These are phyloP conservation scores for Eleusine indica DNA, from an alignment of 176 grass and related monocot genomes.

Conservation along the genomic window DNA sequence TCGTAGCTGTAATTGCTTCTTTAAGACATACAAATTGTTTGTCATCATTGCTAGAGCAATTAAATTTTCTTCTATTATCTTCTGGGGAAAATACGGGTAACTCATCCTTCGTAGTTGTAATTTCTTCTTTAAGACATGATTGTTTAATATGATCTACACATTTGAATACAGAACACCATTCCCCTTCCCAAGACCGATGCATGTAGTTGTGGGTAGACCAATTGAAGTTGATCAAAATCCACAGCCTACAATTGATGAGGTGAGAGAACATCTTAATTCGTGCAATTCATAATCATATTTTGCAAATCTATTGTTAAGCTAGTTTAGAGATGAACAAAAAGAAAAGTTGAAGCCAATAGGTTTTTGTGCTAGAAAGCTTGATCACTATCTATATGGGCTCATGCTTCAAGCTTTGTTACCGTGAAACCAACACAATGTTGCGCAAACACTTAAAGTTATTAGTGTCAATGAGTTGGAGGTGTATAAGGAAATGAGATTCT, in stretches of 20 bases:
- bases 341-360: background rate
- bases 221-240: slow-evolving; percentile 70
- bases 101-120: background rate
- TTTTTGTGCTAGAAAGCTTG: background rate
- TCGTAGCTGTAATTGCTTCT: background rate
- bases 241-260: slow-evolving; percentile 81
- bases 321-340: background rate
- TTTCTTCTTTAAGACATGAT: background rate
- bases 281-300: background rate
- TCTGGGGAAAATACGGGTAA: slow-evolving; percentile 97
- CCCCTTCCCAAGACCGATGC: slow-evolving; percentile 71
- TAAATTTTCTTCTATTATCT: slow-evolving; percentile 88
- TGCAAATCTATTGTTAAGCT: background rate
- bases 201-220: slow-evolving; percentile 85
- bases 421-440: background rate
- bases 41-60: slow-evolving; percentile 74
- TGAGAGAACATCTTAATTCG: slow-evolving; percentile 16
- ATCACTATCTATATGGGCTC: background rate
- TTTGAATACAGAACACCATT: slow-evolving; percentile 71
- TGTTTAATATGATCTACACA: slow-evolving; percentile 2
- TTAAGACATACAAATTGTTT: slow-evolving; percentile 65
- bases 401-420: background rate
- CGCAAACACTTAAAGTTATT: background rate
- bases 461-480: background rate
- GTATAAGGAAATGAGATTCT: background rate